Percentiles rank a stretch among this genome's conserved stretches.
Conservation (phyloP, 495 filamentous ascomycete species). For the Hyaloscypha finlandica region DNA sequence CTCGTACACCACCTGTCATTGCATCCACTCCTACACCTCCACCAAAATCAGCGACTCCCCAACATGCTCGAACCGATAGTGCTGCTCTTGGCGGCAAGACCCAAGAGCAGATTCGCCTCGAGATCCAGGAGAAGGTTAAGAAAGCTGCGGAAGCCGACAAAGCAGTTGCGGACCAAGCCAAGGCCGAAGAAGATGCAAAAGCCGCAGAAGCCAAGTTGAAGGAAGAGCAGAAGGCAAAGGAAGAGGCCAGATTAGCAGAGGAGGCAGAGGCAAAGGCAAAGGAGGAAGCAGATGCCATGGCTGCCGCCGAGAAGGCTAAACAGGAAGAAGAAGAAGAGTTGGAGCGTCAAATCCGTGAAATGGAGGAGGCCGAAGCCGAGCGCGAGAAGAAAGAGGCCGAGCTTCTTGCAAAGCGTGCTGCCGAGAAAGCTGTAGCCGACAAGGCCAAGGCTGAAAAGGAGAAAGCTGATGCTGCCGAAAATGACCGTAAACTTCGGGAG, state of each 20-base stretch:
- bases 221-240: conserved; percentile 36
- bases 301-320: conserved; percentile 44
- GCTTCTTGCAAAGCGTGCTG: conserved; percentile 56
- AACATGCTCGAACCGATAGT: conserved; percentile 51
- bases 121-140: conserved; percentile 53
- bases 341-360: conserved; percentile 43
- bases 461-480: conserved; percentile 53
- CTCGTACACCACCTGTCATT: conserved; percentile 52
- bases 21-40: conserved; percentile 55
- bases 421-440: conserved; percentile 60
- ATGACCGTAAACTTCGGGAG: conserved; percentile 59
- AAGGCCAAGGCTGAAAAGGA: conserved; percentile 62
- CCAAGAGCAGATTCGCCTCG: conserved; percentile 49
- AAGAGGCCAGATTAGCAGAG: conserved; percentile 36
- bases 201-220: conserved; percentile 30
- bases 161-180: conserved; percentile 18
- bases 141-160: conserved; percentile 39
- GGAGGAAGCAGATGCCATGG: conserved; percentile 67
- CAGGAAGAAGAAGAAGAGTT: conserved; percentile 42
- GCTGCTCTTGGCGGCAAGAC: conserved; percentile 41
- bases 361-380: conserved; percentile 14
- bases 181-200: conserved; percentile 34
- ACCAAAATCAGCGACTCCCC: conserved; percentile 44
- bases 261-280: conserved; percentile 60
- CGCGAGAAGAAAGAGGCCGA: conserved; percentile 43